phyloP scores from a whole-genome alignment of 2,329 filamentous ascomycete genomes.

The Rhynchosporium graminicola region DNA sequence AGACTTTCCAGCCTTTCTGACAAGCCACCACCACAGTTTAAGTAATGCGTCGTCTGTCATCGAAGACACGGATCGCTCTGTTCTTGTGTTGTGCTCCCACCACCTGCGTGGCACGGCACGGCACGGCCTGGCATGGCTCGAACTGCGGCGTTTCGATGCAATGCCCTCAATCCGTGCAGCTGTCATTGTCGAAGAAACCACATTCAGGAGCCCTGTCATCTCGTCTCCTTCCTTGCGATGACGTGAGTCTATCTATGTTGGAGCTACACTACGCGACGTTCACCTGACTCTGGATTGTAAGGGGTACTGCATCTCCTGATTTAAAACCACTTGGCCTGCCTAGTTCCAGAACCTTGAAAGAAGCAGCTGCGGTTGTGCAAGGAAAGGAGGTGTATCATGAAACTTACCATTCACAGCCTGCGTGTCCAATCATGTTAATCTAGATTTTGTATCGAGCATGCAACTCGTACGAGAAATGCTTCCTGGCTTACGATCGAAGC shows the following conservation, averaged over 20 bases:
- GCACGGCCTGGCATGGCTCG: neutral
- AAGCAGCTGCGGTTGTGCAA: conserved; percentile 2
- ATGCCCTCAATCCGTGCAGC: neutral
- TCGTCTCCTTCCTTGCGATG: conserved; percentile 10
- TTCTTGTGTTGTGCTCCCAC: conserved; percentile 18
- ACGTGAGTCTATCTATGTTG: conserved; percentile 16
- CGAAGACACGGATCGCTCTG: conserved; percentile 20
- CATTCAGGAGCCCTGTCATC: conserved; percentile 11
- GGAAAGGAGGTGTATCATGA: neutral
- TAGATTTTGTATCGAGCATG: conserved; percentile 1
- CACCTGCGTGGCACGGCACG: no score
- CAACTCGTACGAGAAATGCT: neutral
- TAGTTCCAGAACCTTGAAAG: conserved; percentile 8
- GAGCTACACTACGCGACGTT: neutral
- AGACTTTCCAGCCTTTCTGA: conserved; percentile 26
- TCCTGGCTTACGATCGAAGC: neutral
- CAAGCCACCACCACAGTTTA: conserved; percentile 24
- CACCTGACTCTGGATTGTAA: neutral
- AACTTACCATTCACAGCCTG: neutral
- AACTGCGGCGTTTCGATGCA: neutral
- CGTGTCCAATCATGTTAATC: neutral
- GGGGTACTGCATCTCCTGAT: neutral
- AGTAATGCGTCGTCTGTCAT: conserved; percentile 24
- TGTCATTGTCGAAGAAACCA: neutral
- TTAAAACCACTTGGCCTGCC: conserved; percentile 7